Base-by-base conservation (phyloP, 1,284 basidiomycete species). In the Caloboletus inedulis region DNA sequence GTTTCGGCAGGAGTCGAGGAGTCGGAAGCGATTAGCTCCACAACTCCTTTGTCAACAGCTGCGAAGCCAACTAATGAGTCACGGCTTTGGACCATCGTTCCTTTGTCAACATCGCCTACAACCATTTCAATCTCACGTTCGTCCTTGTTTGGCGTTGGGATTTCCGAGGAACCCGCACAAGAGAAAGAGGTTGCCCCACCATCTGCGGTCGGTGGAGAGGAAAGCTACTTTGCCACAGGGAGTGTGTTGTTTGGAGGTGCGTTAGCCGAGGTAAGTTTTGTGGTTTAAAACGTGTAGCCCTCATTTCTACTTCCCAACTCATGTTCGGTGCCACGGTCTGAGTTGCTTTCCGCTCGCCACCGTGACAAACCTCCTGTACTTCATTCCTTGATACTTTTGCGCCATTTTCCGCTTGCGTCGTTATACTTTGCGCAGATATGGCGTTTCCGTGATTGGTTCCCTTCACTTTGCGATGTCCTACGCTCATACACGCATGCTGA, bases 201-300 rank as follows among this genome's bases (percentile, higher is more conserved):
- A 19, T 44, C 52, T 31, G 43, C 25, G 16, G 21, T 41, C 7
- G 7, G 9, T 43, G 42, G 19, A 29, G 25, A 27, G 27, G 40
- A 12, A 27, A 14, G n/a, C 7, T 52, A 47, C 35, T 43, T 46
- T 33, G 37, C 59, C 16, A 27, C 41, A 44, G 33, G 47, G 25
- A 58, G 54, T 46, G 25, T 44, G 29, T 36, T 66, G 35, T 64
- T 62, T 43, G 65, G 65, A 39, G 41, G 46, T 25, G 31, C 53
- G 13, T 49, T 49, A 18, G 3, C 39, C 16, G n/a, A 49, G 53
- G 64, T 68, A 42, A 45, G 66, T 50, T 43, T 47, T 43, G 39
- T 62, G 35, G 51, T 45, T 49, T 31, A 19, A 33, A 52, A 37
- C 43, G 43, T 51, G 51, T 45, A 25, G 6, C 29, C 54, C 60